A percentile compares a stretch with the other conserved stretches of the same genome.
These are phyloP conservation scores for Fusarium temperatum DNA, from an alignment of 2,329 filamentous ascomycete species.

Conservation along the genomic window DNA sequence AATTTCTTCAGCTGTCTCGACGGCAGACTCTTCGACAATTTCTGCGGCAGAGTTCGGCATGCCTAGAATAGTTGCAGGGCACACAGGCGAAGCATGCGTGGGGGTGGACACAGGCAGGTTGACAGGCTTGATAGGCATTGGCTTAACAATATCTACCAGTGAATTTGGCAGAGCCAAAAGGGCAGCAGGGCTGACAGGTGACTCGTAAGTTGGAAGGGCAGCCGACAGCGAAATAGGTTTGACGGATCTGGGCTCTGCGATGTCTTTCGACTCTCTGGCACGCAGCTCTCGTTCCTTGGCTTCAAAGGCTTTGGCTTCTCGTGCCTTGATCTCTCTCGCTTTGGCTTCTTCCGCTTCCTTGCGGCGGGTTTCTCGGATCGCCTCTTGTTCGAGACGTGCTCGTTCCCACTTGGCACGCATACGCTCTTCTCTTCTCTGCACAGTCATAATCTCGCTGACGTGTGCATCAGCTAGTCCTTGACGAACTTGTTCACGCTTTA, in stretches of 20 bases:
- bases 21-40: neutral
- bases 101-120: neutral
- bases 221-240: neutral
- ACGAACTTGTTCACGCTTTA: constrained; percentile 81
- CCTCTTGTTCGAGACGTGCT: constrained; percentile 86
- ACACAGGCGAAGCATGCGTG: constrained; percentile 50
- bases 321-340: constrained; percentile 32
- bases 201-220: neutral
- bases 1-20: neutral
- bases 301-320: constrained; percentile 22
- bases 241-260: neutral
- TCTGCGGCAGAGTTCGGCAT: constrained; percentile 61
- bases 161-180: constrained; percentile 68
- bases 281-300: constrained; percentile 10
- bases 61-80: constrained; percentile 57
- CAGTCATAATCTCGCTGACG: constrained; percentile 86
- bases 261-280: constrained; percentile 2
- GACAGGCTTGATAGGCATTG: neutral
- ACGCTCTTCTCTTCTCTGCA: constrained; percentile 79
- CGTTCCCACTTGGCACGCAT: constrained; percentile 89
- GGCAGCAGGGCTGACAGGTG: constrained; percentile 56
- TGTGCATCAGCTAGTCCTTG: constrained; percentile 69
- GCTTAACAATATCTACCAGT: constrained; percentile 16
- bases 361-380: constrained; percentile 74
- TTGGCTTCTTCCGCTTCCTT: constrained; percentile 53